Evolutionary conservation across 139 green algal genomes (phyloP).

Genomic region (Asterochloris erici): DNA sequence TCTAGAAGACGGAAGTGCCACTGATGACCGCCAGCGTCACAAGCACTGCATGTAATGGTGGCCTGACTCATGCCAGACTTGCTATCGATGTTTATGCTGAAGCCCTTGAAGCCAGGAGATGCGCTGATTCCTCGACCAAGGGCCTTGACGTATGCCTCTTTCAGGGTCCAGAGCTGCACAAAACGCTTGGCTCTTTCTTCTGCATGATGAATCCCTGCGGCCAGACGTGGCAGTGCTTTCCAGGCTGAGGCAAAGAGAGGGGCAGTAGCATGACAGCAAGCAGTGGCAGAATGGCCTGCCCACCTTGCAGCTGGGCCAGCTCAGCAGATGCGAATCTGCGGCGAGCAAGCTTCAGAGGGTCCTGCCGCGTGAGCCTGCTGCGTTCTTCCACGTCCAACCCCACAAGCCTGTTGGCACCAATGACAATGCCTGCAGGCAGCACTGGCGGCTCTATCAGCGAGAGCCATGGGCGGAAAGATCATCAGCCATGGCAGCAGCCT

Average conservation of each 20-base stretch:
- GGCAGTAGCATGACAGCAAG: too few relatives aligned
- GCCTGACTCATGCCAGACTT: neutral
- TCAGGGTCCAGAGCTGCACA: conserved; percentile 70
- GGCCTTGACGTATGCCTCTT: conserved; percentile 81
- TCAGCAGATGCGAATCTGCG: conserved; percentile 49
- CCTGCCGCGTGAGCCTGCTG: conserved; percentile 21
- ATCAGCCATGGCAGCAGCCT: neutral
- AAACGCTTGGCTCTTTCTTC: conserved; percentile 33
- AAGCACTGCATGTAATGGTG: conserved; percentile 2
- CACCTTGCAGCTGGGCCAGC: conserved; percentile 38
- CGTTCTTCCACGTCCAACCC: conserved; percentile 63
- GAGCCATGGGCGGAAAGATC: neutral
- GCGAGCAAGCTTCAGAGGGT: conserved; percentile 49
- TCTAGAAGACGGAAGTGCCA: conserved; percentile 41
- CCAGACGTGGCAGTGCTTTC: neutral
- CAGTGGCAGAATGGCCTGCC: neutral
- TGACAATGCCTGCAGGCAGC: neutral
- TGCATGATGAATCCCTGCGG: neutral
- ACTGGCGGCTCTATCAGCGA: neutral
- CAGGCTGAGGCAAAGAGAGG: too few relatives aligned
- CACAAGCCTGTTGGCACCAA: conserved; percentile 22
- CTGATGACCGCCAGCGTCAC: neutral
- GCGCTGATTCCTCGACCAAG: conserved; percentile 62
- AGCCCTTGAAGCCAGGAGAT: conserved; percentile 54
- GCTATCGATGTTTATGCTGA: conserved; percentile 36